These are phyloP conservation scores for Ogataea parapolymorpha DNA, from an alignment of 805 yeast genomes.

Conservation along the genomic window DNA sequence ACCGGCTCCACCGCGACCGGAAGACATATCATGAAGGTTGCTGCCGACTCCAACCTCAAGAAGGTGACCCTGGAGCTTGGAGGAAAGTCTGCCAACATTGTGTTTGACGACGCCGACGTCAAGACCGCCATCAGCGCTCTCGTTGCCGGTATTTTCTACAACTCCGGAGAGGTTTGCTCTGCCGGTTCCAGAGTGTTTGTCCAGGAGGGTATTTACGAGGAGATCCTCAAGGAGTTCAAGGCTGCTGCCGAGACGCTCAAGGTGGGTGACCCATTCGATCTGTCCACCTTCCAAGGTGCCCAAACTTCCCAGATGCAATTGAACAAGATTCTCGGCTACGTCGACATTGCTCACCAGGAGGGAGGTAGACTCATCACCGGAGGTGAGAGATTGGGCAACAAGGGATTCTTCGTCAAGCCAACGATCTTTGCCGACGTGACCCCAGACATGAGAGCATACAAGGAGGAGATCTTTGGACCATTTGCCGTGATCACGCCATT, in stretches of 20 bases:
- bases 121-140: constrained; percentile 48
- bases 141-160: constrained; percentile 67
- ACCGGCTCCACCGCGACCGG: constrained; percentile 82
- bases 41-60: constrained; percentile 70
- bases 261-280: constrained; percentile 75
- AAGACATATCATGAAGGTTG: constrained; percentile 63
- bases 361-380: constrained; percentile 69
- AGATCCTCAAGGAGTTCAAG: constrained; percentile 56
- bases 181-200: constrained; percentile 79
- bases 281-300: constrained; percentile 69
- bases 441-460: constrained; percentile 59
- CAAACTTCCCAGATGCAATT: constrained; percentile 70
- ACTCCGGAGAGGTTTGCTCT: constrained; percentile 81
- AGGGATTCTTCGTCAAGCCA: constrained; percentile 73
- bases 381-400: constrained; percentile 61
- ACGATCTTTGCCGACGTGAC: constrained; percentile 69
- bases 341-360: constrained; percentile 62
- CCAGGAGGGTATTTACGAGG: constrained; percentile 69
- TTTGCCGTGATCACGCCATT: constrained; percentile 70
- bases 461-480: constrained; percentile 80
- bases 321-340: constrained; percentile 63
- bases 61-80: constrained; percentile 80
- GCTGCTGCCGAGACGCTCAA: constrained; percentile 55
- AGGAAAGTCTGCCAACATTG: constrained; percentile 78
- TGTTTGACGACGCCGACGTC: constrained; percentile 65